A percentile compares a stretch with the other conserved stretches of the same genome.
These are phyloP conservation scores for Sporopachydermia quercuum DNA, from an alignment of 805 yeast species.

Conservation along the genomic window DNA sequence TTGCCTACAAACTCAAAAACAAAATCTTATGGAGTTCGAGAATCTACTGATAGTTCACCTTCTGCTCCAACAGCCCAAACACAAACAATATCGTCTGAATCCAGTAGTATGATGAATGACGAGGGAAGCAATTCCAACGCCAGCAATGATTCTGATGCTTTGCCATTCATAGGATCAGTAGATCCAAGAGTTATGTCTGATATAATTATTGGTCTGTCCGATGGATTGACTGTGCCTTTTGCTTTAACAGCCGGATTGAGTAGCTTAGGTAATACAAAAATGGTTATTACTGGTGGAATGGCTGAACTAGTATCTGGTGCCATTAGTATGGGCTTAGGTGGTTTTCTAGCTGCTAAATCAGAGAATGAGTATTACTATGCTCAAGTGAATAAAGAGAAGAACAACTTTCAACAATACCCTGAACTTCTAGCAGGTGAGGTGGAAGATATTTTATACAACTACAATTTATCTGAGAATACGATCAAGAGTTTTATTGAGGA, in stretches of 20 bases:
- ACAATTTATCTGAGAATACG: conserved; percentile 54
- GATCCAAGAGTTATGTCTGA: conserved; percentile 94
- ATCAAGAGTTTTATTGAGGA: conserved; percentile 61
- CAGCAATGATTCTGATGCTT: background rate
- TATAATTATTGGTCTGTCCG: conserved; percentile 83
- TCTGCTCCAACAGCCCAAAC: too few species aligned
- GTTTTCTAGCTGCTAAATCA: conserved; percentile 85
- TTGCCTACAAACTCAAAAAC: background rate
- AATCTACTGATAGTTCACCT: background rate
- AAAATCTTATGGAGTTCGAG: background rate
- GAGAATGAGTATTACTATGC: conserved; percentile 65
- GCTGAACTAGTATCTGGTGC: conserved; percentile 97
- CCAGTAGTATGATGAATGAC: background rate
- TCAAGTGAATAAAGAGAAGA: conserved; percentile 59
- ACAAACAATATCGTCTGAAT: background rate
- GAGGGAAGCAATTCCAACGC: background rate
- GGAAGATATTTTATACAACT: conserved; percentile 65
- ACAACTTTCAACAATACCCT: conserved; percentile 47
- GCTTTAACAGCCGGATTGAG: conserved; percentile 95
- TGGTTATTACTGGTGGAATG: conserved; percentile 95
- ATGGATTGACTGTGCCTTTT: conserved; percentile 96
- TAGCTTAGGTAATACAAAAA: conserved; percentile 73
- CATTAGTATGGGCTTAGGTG: conserved; percentile 96
- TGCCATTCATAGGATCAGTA: conserved; percentile 31
- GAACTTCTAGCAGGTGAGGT: conserved; percentile 42